Conservation (phyloP, 164 flowering plant species). For the Nymphaea colorata region DNA sequence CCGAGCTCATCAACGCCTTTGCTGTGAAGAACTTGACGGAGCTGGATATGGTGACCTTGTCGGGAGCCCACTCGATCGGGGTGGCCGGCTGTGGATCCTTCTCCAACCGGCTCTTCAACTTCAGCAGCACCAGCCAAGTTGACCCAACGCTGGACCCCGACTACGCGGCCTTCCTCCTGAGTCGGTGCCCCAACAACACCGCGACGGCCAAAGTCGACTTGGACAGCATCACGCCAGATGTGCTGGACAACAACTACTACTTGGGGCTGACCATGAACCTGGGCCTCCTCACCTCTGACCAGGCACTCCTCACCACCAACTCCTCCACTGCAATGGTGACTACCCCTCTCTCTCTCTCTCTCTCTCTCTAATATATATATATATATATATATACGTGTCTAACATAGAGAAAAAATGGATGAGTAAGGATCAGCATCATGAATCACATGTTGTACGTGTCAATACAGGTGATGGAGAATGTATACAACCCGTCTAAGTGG, state of each 20-base stretch:
- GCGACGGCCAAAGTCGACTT: constrained; percentile 22
- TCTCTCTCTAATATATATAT: background rate
- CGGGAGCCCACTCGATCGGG: constrained; percentile 53
- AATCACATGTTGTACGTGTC: background rate
- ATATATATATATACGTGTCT: no score
- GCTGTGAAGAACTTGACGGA: background rate
- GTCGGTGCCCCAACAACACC: constrained; percentile 20
- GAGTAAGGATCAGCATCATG: background rate
- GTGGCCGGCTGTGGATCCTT: constrained; percentile 28
- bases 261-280: constrained; percentile 11
- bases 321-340: background rate
- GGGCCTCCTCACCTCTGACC: constrained; percentile 51
- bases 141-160: constrained; percentile 40
- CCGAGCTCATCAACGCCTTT: background rate
- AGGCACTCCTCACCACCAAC: constrained; percentile 32
- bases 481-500: background rate
- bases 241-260: constrained; percentile 33
- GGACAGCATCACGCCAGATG: constrained; percentile 29
- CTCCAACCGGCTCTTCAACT: constrained; percentile 40
- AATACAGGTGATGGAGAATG: background rate
- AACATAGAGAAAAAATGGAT: no score
- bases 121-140: constrained; percentile 33
- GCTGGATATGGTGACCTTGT: background rate
- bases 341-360: background rate
- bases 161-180: constrained; percentile 27